phyloP scores from a whole-genome alignment of 2,329 filamentous ascomycete species.

The Aspergillaceae sp. region DNA sequence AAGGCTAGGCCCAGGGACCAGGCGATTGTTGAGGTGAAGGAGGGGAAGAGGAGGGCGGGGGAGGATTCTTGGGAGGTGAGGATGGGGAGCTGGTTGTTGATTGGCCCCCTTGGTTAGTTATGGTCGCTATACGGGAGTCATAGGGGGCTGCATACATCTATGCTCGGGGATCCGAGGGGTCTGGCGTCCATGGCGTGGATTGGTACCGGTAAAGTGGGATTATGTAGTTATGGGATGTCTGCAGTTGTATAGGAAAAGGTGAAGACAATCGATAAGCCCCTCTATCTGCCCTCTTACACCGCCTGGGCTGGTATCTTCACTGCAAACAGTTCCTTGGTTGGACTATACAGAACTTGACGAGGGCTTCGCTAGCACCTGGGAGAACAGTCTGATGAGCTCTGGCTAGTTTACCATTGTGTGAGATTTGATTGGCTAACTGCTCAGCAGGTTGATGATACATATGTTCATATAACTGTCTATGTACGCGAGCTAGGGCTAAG shows the following conservation, averaged over 20 bases:
- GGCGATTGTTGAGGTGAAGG: conserved; percentile 33
- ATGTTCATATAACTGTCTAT: not conserved
- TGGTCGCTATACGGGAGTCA: not conserved
- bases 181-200: not conserved
- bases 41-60: conserved; percentile 21
- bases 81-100: conserved; percentile 12
- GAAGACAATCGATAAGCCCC: too few relatives aligned
- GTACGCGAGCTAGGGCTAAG: not conserved
- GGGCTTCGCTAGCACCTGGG: conserved; percentile 28
- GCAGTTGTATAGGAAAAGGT: too few relatives aligned
- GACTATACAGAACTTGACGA: conserved; percentile 37
- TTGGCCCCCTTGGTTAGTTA: not conserved
- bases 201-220: not conserved
- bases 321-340: too few relatives aligned
- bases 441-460: not conserved
- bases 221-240: too few relatives aligned
- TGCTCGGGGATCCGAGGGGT: not conserved
- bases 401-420: too few relatives aligned
- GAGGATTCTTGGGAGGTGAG: conserved; percentile 25
- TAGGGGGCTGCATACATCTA: not conserved
- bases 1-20: conserved; percentile 32
- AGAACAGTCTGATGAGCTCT: too few relatives aligned
- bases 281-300: too few relatives aligned
- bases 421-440: too few relatives aligned
- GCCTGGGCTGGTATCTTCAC: too few relatives aligned